Percentiles rank a stretch among this genome's conserved stretches.
Evolutionary conservation across 352 stramenopile species (phyloP).

Genomic region (Pythium monospermum): DNA sequence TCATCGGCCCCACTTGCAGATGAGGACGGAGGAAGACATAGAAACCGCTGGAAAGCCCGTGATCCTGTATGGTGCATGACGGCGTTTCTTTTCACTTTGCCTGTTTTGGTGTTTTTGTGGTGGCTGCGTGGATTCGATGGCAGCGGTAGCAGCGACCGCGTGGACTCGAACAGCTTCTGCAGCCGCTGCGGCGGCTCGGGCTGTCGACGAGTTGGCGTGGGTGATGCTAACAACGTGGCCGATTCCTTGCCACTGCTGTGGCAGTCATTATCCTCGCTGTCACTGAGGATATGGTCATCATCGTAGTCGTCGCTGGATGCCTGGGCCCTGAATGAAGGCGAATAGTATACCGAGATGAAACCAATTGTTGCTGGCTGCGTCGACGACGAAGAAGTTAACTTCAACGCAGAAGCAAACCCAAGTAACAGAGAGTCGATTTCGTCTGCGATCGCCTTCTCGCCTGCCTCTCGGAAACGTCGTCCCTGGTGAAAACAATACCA

Average conservation of each 20-base stretch:
- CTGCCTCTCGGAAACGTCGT: slow-evolving; percentile 4
- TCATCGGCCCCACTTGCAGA: neutral
- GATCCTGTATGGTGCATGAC: slow-evolving; percentile 33
- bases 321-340: neutral
- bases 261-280: neutral
- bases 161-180: slow-evolving; percentile 11
- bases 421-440: slow-evolving; percentile 7
- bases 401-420: neutral
- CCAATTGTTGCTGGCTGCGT: neutral
- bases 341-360: slow-evolving; percentile 8
- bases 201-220: neutral
- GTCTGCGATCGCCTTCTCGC: slow-evolving; percentile 4
- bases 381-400: neutral
- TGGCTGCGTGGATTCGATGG: neutral
- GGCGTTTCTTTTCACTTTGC: slow-evolving; percentile 34
- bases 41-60: slow-evolving; percentile 30
- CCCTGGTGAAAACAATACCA: slow-evolving; percentile 1
- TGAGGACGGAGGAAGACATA: neutral
- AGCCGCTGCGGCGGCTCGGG: neutral
- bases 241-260: neutral
- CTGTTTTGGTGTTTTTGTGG: no score
- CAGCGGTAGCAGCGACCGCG: slow-evolving; percentile 6
- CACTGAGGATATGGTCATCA: no score
- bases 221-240: neutral
- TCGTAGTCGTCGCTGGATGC: neutral